phyloP scores from a whole-genome alignment of 164 flowering plant species.

The Chimonanthus praecox region DNA sequence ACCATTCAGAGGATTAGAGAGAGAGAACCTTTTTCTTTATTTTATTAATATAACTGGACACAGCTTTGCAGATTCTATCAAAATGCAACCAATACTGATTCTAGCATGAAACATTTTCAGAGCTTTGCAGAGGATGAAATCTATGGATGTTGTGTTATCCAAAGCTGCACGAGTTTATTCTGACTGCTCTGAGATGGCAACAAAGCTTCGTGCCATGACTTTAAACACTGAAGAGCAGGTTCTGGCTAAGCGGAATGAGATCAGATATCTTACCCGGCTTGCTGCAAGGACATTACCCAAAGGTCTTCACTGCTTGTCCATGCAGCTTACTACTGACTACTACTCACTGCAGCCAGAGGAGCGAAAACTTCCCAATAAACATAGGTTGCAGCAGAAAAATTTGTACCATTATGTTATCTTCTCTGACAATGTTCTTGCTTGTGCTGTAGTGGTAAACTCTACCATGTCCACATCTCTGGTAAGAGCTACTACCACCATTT shows the following conservation, averaged over 20 bases:
- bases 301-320: slow-evolving; percentile 89
- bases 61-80: not conserved
- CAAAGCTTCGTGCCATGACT: slow-evolving; percentile 80
- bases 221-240: slow-evolving; percentile 71
- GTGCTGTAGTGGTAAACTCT: slow-evolving; percentile 86
- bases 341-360: slow-evolving; percentile 57
- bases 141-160: slow-evolving; percentile 60
- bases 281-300: slow-evolving; percentile 84
- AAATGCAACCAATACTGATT: not conserved
- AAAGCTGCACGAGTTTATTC: slow-evolving; percentile 61
- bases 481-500: slow-evolving; percentile 9
- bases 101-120: slow-evolving; percentile 34
- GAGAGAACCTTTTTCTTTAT: not conserved
- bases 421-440: slow-evolving; percentile 91
- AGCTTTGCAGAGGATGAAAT: slow-evolving; percentile 62
- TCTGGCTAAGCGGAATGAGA: slow-evolving; percentile 53
- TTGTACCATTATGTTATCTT: slow-evolving; percentile 75
- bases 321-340: slow-evolving; percentile 83
- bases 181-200: slow-evolving; percentile 65
- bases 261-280: slow-evolving; percentile 56
- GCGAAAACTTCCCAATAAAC: slow-evolving; percentile 42
- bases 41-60: not conserved
- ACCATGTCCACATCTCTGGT: slow-evolving; percentile 66
- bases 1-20: not conserved
- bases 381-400: slow-evolving; percentile 41